Percentiles rank a stretch among this genome's conserved stretches.
Conservation (phyloP, 352 stramenopile species). For the Phytophthora citricola region DNA sequence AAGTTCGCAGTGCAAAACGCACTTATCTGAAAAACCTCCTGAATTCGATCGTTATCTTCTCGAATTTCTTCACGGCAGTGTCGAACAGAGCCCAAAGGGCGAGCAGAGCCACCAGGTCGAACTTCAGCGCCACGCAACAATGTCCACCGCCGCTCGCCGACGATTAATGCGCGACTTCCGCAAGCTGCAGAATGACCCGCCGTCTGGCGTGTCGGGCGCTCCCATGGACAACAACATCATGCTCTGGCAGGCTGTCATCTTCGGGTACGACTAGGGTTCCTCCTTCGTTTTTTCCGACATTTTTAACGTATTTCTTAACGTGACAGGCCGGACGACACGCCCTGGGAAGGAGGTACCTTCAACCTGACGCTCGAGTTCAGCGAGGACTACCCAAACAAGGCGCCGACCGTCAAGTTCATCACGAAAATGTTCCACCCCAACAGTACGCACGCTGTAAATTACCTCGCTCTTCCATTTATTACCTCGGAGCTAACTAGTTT, state of each 20-base stretch:
- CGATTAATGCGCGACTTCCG: constrained; percentile 98
- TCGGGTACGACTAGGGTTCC: constrained; percentile 62
- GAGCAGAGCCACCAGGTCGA: constrained; percentile 13
- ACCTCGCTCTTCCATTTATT: background rate
- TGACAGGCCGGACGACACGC: constrained; percentile 97
- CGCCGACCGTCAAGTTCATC: constrained; percentile 97
- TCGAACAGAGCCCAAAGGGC: constrained; percentile 26
- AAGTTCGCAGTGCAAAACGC: background rate
- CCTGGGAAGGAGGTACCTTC: constrained; percentile 99
- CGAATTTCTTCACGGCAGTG: constrained; percentile 14
- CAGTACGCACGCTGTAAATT: constrained; percentile 60
- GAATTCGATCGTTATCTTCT: constrained; percentile 26
- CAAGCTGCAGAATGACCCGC: constrained; percentile 98
- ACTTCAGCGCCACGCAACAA: constrained; percentile 37
- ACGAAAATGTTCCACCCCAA: constrained; percentile 99
- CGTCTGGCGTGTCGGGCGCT: constrained; percentile 96
- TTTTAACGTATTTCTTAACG: background rate
- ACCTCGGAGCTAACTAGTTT: constrained; percentile 3
- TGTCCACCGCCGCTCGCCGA: constrained; percentile 95
- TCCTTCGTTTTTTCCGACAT: constrained; percentile 20
- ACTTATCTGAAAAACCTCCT: constrained; percentile 7
- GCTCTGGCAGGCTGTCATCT: constrained; percentile 94
- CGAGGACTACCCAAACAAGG: constrained; percentile 99
- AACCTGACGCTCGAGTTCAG: constrained; percentile 99
- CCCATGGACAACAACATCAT: constrained; percentile 99